A percentile compares a stretch with the other conserved stretches of the same genome.
phyloP scores from a whole-genome alignment of 768 basidiomycete species.

The Cytidiella melzeri region DNA sequence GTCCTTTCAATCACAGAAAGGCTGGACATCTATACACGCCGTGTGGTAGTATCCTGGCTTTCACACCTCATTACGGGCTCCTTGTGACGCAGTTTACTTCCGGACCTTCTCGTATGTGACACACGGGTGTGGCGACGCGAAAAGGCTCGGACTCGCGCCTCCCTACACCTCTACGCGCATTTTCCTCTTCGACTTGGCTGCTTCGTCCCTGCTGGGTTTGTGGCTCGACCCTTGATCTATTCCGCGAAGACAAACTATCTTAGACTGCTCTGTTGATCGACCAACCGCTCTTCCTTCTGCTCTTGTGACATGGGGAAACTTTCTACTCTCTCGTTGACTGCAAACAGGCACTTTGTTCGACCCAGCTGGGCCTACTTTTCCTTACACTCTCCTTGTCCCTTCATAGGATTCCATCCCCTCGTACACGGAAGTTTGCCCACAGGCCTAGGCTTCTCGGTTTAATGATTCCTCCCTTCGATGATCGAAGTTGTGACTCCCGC shows the following conservation, averaged over 20 bases:
- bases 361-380: background rate
- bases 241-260: constrained; percentile 35
- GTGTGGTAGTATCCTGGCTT: constrained; percentile 34
- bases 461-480: constrained; percentile 14
- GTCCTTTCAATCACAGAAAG: constrained; percentile 37
- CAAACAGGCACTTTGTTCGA: constrained; percentile 6
- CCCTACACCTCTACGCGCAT: constrained; percentile 4
- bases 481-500: constrained; percentile 36
- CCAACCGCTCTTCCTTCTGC: constrained; percentile 9
- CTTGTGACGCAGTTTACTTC: constrained; percentile 8
- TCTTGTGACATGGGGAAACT: constrained; percentile 12
- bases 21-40: constrained; percentile 28
- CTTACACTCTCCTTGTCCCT: background rate
- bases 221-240: constrained; percentile 10
- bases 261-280: constrained; percentile 15
- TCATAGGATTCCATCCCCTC: background rate
- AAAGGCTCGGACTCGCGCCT: constrained; percentile 23
- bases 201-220: constrained; percentile 5
- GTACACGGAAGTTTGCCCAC: background rate
- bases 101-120: constrained; percentile 17
- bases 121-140: constrained; percentile 14
- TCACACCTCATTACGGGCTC: constrained; percentile 21
- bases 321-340: constrained; percentile 21
- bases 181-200: background rate
- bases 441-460: constrained; percentile 4